Conservation (phyloP, 345 rosid species). For the Syzygium grande region DNA sequence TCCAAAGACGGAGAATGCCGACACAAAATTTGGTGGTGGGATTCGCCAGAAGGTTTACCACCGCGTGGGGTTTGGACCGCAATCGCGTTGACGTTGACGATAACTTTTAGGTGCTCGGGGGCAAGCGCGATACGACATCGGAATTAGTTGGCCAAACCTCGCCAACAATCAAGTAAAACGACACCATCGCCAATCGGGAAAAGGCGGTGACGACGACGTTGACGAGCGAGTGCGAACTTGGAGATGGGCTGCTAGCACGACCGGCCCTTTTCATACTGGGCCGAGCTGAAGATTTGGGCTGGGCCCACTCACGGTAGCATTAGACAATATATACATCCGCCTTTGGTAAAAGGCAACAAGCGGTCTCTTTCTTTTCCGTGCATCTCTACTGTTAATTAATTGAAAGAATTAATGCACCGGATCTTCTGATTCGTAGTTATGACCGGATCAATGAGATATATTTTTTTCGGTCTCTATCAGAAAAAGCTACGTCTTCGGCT, state of each 20-base stretch:
- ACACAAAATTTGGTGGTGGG: not conserved
- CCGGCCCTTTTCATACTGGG: not conserved
- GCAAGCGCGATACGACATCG: not conserved
- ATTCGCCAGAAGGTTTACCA: not conserved
- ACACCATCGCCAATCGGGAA: not conserved
- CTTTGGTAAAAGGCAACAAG: not conserved
- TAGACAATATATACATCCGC: not conserved
- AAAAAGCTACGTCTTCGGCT: not conserved
- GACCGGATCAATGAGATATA: not conserved
- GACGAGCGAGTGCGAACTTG: not conserved
- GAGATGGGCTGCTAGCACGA: not conserved
- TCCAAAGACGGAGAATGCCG: not conserved
- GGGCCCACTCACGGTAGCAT: not conserved
- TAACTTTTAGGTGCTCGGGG: not conserved
- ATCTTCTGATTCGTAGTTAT: not conserved
- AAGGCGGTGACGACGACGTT: not conserved
- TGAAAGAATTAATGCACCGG: not conserved
- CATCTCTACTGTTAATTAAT: not conserved
- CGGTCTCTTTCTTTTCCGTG: not conserved
- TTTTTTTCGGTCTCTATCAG: not conserved
- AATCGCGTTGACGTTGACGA: not conserved
- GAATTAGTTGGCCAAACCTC: not conserved
- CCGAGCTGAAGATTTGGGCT: not conserved
- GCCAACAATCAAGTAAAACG: not conserved
- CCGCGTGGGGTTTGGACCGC: not conserved